Percentiles rank a stretch among this genome's conserved stretches.
Conservation (phyloP, 2,329 filamentous ascomycete species). For the Sarocladiaceae sp. region DNA sequence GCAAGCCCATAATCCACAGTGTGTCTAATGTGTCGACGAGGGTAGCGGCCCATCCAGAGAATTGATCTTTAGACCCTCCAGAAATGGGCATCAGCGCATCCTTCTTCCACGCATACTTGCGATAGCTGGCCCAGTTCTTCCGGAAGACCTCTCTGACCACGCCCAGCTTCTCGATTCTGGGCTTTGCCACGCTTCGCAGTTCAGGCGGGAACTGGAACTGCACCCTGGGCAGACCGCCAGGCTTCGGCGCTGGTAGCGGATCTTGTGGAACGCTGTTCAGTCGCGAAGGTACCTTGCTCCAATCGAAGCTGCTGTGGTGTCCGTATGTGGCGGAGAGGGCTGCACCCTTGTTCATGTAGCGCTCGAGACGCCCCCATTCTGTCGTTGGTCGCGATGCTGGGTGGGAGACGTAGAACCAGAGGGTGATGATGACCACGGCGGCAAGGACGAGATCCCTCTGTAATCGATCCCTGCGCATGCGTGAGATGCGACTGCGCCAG, state of each 20-base stretch:
- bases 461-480: conserved; percentile 4
- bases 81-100: conserved; percentile 57
- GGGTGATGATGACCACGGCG: conserved; percentile 8
- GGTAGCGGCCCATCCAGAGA: conserved; percentile 62
- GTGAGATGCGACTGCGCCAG: conserved; percentile 7
- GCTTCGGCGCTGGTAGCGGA: conserved; percentile 18
- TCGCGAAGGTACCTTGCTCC: conserved; percentile 23
- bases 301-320: conserved; percentile 29
- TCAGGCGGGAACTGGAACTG: conserved; percentile 28
- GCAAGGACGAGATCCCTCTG: conserved; percentile 4
- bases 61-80: conserved; percentile 46
- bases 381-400: conserved; percentile 1
- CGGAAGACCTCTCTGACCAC: conserved; percentile 28
- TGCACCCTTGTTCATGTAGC: conserved; percentile 8
- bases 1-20: conserved; percentile 67
- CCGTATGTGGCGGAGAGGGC: conserved; percentile 4
- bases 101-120: conserved; percentile 54
- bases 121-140: conserved; percentile 51
- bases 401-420: conserved; percentile 7
- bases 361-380: conserved; percentile 4
- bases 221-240: conserved; percentile 23
- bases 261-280: conserved; percentile 18
- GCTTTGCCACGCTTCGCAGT: conserved; percentile 15
- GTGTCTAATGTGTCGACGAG: conserved; percentile 63
- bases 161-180: conserved; percentile 4